These are phyloP conservation scores for Crithidia mellificae DNA, from an alignment of 208 protist species.

Conservation along the genomic window DNA sequence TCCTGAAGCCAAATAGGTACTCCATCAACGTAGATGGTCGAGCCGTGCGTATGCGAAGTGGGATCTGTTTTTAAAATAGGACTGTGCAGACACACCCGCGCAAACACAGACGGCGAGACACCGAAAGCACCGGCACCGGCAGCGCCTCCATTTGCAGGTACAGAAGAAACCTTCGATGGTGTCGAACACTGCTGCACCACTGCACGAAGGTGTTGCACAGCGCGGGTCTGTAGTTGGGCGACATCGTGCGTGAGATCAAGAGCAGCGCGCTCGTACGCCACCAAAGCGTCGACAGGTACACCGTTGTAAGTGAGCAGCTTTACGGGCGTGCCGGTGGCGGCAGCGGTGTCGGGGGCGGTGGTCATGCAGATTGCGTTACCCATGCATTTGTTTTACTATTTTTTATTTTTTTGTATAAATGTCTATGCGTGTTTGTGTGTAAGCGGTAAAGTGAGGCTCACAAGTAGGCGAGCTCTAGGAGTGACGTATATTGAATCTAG, in stretches of 20 bases:
- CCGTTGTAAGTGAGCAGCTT: constrained; percentile 36
- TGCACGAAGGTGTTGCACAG: background rate
- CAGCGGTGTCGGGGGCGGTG: constrained; percentile 3
- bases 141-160: background rate
- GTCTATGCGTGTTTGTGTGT: too few species aligned
- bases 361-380: constrained; percentile 18
- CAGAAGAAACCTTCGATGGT: background rate
- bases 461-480: too few species aligned
- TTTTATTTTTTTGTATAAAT: too few species aligned
- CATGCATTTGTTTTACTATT: constrained; percentile 10
- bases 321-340: constrained; percentile 7
- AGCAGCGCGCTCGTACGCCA: constrained; percentile 46
- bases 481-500: too few species aligned
- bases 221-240: background rate
- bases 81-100: background rate
- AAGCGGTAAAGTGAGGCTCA: too few species aligned
- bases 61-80: background rate
- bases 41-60: background rate
- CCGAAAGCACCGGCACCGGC: background rate
- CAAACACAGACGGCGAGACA: background rate
- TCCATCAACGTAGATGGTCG: constrained; percentile 27
- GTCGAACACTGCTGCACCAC: background rate
- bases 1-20: constrained; percentile 66
- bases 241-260: constrained; percentile 26
- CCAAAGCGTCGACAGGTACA: constrained; percentile 37